Evolutionary conservation across 345 rosid species (phyloP).

Genomic region (Salix koriyanagi): DNA sequence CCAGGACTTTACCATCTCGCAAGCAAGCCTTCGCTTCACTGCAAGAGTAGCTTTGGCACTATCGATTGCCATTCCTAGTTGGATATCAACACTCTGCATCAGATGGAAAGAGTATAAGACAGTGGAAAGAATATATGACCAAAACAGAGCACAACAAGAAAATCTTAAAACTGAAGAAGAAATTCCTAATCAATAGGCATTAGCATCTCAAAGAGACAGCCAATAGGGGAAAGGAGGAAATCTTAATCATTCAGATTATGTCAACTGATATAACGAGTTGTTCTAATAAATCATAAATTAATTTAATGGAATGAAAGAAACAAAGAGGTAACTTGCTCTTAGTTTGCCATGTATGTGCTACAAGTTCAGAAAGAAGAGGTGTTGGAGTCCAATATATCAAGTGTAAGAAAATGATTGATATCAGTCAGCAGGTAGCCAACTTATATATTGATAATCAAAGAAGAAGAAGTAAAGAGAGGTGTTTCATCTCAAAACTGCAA

Average conservation of each 20-base stretch:
- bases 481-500: not conserved
- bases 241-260: not conserved
- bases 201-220: not conserved
- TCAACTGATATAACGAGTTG: not conserved
- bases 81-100: constrained; percentile 86
- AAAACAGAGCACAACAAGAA: constrained; percentile 2
- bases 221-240: not conserved
- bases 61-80: constrained; percentile 98
- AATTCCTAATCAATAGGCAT: not conserved
- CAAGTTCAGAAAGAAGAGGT: not conserved
- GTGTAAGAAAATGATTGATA: not conserved
- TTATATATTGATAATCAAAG: not conserved
- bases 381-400: not conserved
- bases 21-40: constrained; percentile 96
- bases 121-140: constrained; percentile 4
- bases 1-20: constrained; percentile 99
- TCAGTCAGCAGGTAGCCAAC: not conserved
- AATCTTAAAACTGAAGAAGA: not conserved
- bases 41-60: constrained; percentile 98
- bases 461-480: not conserved
- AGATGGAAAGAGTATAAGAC: not conserved
- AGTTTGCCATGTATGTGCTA: not conserved
- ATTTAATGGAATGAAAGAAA: not conserved
- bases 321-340: not conserved
- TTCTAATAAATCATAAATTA: not conserved